phyloP scores from a whole-genome alignment of 345 rosid species.

The Eucalyptus fibrosa region DNA sequence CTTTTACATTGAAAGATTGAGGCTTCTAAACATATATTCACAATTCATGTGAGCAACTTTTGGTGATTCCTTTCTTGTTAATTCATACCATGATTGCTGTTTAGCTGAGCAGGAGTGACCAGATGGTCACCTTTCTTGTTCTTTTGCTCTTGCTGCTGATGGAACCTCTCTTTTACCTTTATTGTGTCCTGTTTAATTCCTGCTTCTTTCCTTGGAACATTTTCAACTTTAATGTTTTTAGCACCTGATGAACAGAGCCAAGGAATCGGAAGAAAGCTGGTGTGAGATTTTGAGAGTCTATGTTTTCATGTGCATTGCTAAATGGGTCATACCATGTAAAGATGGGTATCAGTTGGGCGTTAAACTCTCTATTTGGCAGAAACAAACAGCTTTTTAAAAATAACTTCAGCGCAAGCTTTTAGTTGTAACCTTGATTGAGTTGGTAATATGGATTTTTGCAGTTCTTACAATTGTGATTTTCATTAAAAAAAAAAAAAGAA shows the following conservation, averaged over 20 bases:
- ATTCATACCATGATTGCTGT: background rate
- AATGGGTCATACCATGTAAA: background rate
- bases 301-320: background rate
- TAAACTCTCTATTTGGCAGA: background rate
- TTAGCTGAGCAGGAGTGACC: background rate
- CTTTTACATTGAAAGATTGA: background rate
- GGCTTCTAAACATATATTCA: background rate
- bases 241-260: background rate
- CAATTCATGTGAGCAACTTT: background rate
- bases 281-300: background rate
- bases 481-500: no score
- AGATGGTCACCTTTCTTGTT: background rate
- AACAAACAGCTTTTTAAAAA: background rate
- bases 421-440: background rate
- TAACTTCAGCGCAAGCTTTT: background rate
- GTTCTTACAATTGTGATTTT: background rate
- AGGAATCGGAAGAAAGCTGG: background rate
- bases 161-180: background rate
- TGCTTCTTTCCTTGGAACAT: background rate
- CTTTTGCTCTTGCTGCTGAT: background rate
- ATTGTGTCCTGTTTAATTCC: background rate
- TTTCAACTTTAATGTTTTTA: background rate
- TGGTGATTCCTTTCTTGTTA: background rate
- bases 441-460: background rate
- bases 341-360: background rate